Percentiles rank a stretch among this genome's conserved stretches.
Conservation (phyloP, 2,329 filamentous ascomycete genomes). For the Epicoccum sorghinum region DNA sequence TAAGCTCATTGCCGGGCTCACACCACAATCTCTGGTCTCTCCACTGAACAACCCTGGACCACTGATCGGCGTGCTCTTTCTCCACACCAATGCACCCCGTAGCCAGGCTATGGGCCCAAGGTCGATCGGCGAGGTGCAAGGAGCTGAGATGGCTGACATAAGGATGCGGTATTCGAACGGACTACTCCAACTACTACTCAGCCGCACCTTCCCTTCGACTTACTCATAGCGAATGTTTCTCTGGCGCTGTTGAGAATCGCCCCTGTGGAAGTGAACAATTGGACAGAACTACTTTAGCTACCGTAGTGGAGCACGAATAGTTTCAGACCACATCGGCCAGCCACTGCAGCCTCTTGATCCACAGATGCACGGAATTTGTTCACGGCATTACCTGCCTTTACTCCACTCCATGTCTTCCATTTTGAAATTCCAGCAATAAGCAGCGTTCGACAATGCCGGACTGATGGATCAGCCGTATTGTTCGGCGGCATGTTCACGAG, state of each 20-base stretch:
- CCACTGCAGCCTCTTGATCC: constrained; percentile 1
- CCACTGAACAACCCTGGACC: constrained; percentile 5
- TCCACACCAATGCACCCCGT: constrained; percentile 8
- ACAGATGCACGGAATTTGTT: background rate
- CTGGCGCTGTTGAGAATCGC: constrained; percentile 7
- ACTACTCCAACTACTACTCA: background rate
- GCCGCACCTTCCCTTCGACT: constrained; percentile 7
- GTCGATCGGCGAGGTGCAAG: background rate
- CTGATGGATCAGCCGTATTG: background rate
- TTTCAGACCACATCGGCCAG: background rate
- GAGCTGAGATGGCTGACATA: no score
- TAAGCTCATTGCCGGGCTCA: background rate
- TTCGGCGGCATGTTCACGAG: background rate
- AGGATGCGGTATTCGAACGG: background rate
- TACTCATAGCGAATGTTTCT: constrained; percentile 11
- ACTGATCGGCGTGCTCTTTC: constrained; percentile 8
- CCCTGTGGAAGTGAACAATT: background rate
- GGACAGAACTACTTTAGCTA: constrained; percentile 9
- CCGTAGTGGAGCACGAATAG: constrained; percentile 14
- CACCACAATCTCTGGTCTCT: background rate
- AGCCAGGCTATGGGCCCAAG: constrained; percentile 3
- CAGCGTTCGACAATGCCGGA: no score
- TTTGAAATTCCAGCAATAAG: background rate
- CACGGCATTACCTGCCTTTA: background rate
- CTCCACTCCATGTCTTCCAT: background rate